Evolutionary conservation across 441 rosid genomes (phyloP), one percentile per base, ranked within the genome.

Genomic region (Bocquillonia castaneifolia): DNA sequence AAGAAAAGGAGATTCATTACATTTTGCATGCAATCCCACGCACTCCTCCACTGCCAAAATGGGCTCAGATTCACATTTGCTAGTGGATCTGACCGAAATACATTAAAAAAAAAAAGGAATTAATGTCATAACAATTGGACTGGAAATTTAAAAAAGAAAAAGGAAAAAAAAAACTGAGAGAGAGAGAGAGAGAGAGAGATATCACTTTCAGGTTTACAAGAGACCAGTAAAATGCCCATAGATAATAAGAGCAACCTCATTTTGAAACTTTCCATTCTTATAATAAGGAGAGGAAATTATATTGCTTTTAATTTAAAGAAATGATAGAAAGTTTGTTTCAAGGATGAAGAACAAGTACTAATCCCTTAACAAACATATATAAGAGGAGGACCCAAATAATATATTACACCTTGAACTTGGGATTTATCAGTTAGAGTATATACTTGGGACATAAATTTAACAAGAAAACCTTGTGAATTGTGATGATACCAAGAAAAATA

Each of bases 11-110:
- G 22, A 29, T n/a, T 9, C 42, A 29, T 54, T 66, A 82, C 86
- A 9, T 67, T 66, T 28, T 44, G 44, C 68, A 77, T 47, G 79
- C 85, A 82, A 1, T 77, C 74, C 12, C 72, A 72, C 9, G 83
- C 83, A n/a, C 74, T 75, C 69, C 73, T 68, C 83, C 83, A 79
- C 28, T 73, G 73, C 70, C 52, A 15, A 67, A 77, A 59, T 22
- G 85, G 85, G 40, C 81, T 70, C 55, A 75, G 59, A 64, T 72
- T 82, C 63, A 75, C 73, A 37, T 64, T 51, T 14, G 0, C 44
- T 9, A 28, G 5, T 14, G 76, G 78, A 0, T 74, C 76, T 66
- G 58, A 9, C 7, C 4, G 9, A 7, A 54, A 10, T n/a, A 74
- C 47, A 58, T n/a, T 34, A 18, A 57, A 39, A 18, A 18, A 5